Percentiles rank a stretch among this genome's conserved stretches.
Evolutionary conservation across 2,329 filamentous ascomycete species (phyloP).

Genomic region (Zasmidium angulare): DNA sequence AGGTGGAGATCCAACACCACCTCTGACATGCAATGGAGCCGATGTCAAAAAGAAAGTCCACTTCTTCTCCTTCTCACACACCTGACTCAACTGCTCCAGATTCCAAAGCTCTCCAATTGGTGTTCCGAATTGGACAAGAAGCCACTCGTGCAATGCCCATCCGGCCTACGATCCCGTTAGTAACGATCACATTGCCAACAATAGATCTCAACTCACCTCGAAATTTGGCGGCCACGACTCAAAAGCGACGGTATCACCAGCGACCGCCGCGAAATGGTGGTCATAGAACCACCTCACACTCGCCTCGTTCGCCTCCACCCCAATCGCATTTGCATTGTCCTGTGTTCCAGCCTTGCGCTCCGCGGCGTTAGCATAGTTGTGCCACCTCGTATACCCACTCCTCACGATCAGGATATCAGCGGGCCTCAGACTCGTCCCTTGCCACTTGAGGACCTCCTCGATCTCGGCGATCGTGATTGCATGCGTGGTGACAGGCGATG

Average conservation of each 20-base stretch:
- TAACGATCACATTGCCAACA: neutral
- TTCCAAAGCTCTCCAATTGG: constrained; percentile 45
- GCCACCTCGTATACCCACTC: constrained; percentile 44
- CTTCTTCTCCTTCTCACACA: constrained; percentile 35
- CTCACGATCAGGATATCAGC: constrained; percentile 59
- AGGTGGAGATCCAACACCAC: constrained; percentile 30
- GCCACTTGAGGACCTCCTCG: constrained; percentile 24
- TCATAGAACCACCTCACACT: constrained; percentile 54
- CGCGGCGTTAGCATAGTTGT: constrained; percentile 19
- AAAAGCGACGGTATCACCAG: constrained; percentile 36
- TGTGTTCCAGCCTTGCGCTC: constrained; percentile 22
- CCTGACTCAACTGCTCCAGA: constrained; percentile 37
- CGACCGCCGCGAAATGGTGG: constrained; percentile 37
- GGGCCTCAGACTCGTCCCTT: constrained; percentile 35
- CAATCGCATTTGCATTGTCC: constrained; percentile 25
- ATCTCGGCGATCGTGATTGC: constrained; percentile 44
- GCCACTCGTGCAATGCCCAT: constrained; percentile 37
- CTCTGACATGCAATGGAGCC: constrained; percentile 41
- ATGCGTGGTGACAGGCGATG: constrained; percentile 45
- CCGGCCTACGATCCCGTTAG: constrained; percentile 13
- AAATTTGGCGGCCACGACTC: constrained; percentile 31
- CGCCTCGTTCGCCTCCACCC: constrained; percentile 48
- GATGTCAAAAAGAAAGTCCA: constrained; percentile 44
- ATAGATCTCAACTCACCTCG: neutral
- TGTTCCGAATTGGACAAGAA: constrained; percentile 40